phyloP scores from a whole-genome alignment of 441 rosid genomes.

The Eruca vesicaria region DNA sequence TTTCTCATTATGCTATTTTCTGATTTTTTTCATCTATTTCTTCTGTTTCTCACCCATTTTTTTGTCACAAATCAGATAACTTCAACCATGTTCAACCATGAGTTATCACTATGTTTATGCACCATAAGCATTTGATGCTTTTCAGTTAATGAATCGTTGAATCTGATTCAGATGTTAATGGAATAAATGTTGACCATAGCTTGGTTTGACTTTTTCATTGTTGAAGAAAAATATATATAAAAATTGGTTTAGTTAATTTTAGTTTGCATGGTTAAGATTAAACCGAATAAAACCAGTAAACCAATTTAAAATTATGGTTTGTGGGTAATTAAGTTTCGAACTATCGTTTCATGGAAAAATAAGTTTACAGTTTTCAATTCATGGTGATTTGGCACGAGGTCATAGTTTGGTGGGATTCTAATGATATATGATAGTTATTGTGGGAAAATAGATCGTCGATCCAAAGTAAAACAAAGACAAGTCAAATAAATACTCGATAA shows the following conservation, averaged over 20 bases:
- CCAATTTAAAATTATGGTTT: not conserved
- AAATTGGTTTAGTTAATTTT: not conserved
- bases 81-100: not conserved
- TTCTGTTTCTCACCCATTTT: not conserved
- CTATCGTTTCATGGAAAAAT: not conserved
- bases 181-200: not conserved
- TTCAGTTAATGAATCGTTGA: not conserved
- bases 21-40: not conserved
- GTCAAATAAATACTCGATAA: not conserved
- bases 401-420: not conserved
- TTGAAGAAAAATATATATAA: too few species aligned
- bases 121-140: not conserved
- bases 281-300: not conserved
- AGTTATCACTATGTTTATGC: not conserved
- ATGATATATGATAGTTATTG: not conserved
- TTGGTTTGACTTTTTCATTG: too few species aligned
- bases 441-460: too few species aligned
- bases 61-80: not conserved
- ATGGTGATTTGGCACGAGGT: not conserved
- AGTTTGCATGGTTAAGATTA: not conserved
- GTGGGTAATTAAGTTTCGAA: not conserved
- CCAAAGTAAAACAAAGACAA: not conserved
- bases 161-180: not conserved
- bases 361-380: too few species aligned
- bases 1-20: not conserved